A percentile compares a stretch with the other conserved stretches of the same genome.
These are phyloP conservation scores for Naganishia sp. DNA, from an alignment of 1,284 basidiomycete species.

Conservation along the genomic window DNA sequence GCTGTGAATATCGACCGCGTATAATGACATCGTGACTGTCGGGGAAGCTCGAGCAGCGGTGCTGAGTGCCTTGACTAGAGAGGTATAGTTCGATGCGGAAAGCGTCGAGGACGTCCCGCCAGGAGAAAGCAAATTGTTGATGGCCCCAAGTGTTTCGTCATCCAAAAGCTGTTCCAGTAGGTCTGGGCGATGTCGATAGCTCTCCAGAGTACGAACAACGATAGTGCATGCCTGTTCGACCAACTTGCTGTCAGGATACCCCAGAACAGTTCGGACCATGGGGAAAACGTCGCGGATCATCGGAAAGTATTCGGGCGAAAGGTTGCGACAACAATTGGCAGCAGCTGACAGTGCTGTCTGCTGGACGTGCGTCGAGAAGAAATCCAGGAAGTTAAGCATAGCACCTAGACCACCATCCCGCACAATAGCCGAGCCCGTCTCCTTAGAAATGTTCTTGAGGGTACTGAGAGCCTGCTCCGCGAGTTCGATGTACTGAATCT, in stretches of 20 bases:
- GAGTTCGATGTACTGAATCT: conserved; percentile 93
- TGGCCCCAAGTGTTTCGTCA: conserved; percentile 73
- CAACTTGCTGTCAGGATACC: conserved; percentile 86
- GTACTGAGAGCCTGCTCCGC: conserved; percentile 97
- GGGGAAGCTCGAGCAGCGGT: conserved; percentile 82
- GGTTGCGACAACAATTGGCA: conserved; percentile 89
- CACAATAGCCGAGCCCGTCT: conserved; percentile 90
- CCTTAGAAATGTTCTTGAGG: conserved; percentile 68
- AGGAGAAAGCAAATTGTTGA: conserved; percentile 81
- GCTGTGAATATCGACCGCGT: conserved; percentile 86
- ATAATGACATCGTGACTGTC: conserved; percentile 76
- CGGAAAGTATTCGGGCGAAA: conserved; percentile 78
- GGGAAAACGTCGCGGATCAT: conserved; percentile 89
- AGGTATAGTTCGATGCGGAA: conserved; percentile 80
- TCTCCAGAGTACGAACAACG: conserved; percentile 86
- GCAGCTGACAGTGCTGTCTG: conserved; percentile 93
- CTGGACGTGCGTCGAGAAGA: conserved; percentile 95
- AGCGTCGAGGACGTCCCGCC: conserved; percentile 81
- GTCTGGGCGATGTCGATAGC: conserved; percentile 79
- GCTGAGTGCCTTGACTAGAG: conserved; percentile 80
- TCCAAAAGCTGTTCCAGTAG: conserved; percentile 84
- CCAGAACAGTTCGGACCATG: conserved; percentile 84
- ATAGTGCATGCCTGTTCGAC: conserved; percentile 92
- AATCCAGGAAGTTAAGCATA: conserved; percentile 88
- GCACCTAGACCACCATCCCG: conserved; percentile 89